Evolutionary conservation across 257 asterid species (phyloP), one percentile per base, ranked within the genome.

Genomic region (Gentiana dahurica): DNA sequence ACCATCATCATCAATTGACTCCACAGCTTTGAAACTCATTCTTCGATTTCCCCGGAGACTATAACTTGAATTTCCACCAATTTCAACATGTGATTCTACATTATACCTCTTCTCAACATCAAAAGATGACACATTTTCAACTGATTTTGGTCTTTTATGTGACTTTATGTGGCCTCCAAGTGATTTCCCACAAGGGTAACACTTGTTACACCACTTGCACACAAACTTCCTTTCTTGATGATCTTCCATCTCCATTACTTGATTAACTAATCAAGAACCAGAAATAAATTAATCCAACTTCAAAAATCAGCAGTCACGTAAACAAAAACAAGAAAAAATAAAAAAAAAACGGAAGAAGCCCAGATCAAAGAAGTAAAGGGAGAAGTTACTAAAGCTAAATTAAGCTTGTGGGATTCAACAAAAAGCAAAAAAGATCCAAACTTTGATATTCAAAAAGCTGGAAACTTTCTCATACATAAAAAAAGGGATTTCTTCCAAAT

Each of bases 161-260:
- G 98, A 83, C 82, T 86, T 81, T 73, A 85, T 85, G 77, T 87
- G 95, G 4, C 89, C 98, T 34, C 92, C 95, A 0, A 87, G 68
- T 51, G 98, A 81, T 71, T 85, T 91, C 73, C 96, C 95, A 71
- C 90, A 82, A 13, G 85, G 74, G 73, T 53, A 87, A 61, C 62
- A 87, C 75, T 75, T 85, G 70, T 72, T 53, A 69, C 95, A 82
- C 63, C 75, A 58, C 75, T 70, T 70, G 70, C 75, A 69, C 36
- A 69, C 66, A 38, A 56, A 61, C 56, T 53, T 61, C 55, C 35
- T 48, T 51, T 66, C 77, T 36, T 60, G 71, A 24, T 24, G 24
- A 52, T 56, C 62, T 36, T 65, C 76, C 66, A 66, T 37, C 35
- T 5, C 5, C 8, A 13, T 5, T 36, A 38, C 24, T 38, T 24